Base-by-base conservation (phyloP, 2,329 filamentous ascomycete genomes). In the Penicillium nordicum region DNA sequence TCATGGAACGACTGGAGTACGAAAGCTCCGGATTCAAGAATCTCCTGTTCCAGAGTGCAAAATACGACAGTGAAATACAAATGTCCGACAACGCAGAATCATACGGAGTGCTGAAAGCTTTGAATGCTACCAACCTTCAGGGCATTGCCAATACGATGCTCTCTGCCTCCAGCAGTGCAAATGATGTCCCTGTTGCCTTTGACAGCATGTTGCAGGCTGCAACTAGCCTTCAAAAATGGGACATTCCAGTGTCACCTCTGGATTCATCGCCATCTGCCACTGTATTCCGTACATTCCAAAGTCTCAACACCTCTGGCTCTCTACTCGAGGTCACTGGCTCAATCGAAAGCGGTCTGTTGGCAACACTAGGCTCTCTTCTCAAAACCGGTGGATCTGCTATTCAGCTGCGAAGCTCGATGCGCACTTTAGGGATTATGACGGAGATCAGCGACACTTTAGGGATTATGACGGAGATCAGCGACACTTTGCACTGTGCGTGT, bases 1-100 rank as follows among this genome's bases (percentile, higher is more conserved):
- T 97, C 1, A 79, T 97, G 57, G 84, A 88, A 49, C 87, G 90
- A 10, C 81, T 97, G 5, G 91, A 96, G 63, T 93, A 97, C 69
- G 94, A 99, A 74, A 87, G 87, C 48, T 88, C 96, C 64, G 92
- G 92, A 0, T 80, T 87, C 49, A 96, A 95, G 69, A 93, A 89
- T 61, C 81, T 99, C 18, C 87, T 94, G 25, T 96, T 97, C 66
- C 87, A 93, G 57, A 91, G 92, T 32, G 94, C 94, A 36, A 88
- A 92, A 63, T 90, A 95, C 64, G 93, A 99, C 71, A 93, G 88
- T 63, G 86, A 93, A 58, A 82, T 97, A 64, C 82, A 87, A 55
- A 73, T 80, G 25, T 75, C 79, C 5, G 81, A 84, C 3, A 74
- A 80, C 10, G 65, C 78, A 1, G 90, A 92, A 69, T 82, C 83